Base-by-base conservation (phyloP, 768 basidiomycete genomes). In the Cubamyces lactineus region DNA sequence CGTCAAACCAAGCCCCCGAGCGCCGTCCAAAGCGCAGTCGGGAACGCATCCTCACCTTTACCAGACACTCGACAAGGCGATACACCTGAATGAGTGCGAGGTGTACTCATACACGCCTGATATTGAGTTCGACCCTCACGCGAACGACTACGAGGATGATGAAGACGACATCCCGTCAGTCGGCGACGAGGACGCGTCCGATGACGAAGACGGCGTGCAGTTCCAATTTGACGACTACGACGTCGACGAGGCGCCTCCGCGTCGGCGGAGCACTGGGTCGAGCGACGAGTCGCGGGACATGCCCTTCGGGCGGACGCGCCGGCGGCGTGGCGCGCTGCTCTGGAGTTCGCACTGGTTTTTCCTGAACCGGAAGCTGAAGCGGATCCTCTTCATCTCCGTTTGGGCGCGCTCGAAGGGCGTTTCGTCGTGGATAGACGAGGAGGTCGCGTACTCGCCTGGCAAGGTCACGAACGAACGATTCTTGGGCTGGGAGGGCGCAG, bases 321-420 rank as follows among this genome's bases (percentile, higher is more conserved):
- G 76, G 28, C 71, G 87, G 64, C 82, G 85, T 19, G 92, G 93
- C 17, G 89, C 93, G 4, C 77, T 98, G 59, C 81, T 98, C 7
- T 98, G 96, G 96, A 95, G 92, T 38, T 93, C 92, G 12, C 93
- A 96, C 73, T 96, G 94, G 89, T 98, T 98, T 81, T 96, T 98
- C 79, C 79, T 94, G 69, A 96, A 95, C 80, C 84, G 89, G 70
- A 96, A 94, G 79, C 78, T 87, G 76, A 97, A 96, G 78, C 87
- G 96, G 21, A 86, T 98, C 69, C 76, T 98, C 57, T 98, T 96
- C 77, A 84, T 97, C 61, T 90, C 93, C 1, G 87, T 94, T 21
- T 97, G 94, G 93, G 93, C 95, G 7, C 84, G 89, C 46, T 88
- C 88, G 34, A 83, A 82, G 68, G 83, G 84, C 51, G 78, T 84